These are phyloP conservation scores for Metschnikowia santaceciliae DNA, from an alignment of 805 yeast species.

Conservation along the genomic window DNA sequence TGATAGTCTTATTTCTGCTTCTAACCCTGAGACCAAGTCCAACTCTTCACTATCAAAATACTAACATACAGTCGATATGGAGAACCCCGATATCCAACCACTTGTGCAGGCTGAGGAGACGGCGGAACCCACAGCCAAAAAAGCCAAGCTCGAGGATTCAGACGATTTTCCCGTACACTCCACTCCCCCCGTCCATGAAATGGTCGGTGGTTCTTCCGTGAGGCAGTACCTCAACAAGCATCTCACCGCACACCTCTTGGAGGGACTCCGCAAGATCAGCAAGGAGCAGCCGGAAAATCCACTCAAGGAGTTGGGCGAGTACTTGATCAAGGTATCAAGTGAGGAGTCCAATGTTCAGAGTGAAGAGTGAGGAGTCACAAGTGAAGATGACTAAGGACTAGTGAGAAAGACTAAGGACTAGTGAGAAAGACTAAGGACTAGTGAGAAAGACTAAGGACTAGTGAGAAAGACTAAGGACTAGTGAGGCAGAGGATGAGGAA, in stretches of 20 bases:
- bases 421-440: no score
- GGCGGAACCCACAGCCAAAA: neutral
- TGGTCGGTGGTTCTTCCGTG: constrained; percentile 68
- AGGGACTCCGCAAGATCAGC: constrained; percentile 58
- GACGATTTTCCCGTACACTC: neutral
- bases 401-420: no score
- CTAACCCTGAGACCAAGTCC: neutral
- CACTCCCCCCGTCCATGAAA: constrained; percentile 39
- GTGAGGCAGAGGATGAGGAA: no score
- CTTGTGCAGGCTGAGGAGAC: neutral
- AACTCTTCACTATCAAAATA: neutral
- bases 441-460: no score
- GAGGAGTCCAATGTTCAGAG: neutral
- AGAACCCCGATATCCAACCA: neutral
- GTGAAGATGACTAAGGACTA: no score
- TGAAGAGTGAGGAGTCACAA: neutral
- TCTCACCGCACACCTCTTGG: constrained; percentile 58
- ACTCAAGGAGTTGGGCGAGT: constrained; percentile 50
- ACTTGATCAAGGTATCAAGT: constrained; percentile 32
- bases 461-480: no score
- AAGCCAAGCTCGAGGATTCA: neutral
- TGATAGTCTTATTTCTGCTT: no score
- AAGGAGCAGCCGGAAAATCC: constrained; percentile 53
- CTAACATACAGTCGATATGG: no score
- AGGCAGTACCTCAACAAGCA: constrained; percentile 64